These are phyloP conservation scores for Sisymbrium altissimum DNA, from an alignment of 345 rosid species.

Conservation along the genomic window DNA sequence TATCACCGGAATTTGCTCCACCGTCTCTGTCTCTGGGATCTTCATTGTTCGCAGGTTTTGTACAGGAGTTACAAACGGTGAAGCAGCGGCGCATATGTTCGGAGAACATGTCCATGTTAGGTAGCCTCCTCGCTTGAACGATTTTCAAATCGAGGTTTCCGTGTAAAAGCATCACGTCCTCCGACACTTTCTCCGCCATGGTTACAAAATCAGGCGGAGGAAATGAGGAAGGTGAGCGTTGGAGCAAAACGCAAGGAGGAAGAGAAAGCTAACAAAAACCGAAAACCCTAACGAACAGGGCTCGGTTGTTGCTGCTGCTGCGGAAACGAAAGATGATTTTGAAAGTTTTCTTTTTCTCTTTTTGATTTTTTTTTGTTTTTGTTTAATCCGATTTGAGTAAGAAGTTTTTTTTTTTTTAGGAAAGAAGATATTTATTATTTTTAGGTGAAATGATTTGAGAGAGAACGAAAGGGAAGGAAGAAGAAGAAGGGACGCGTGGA, in stretches of 20 bases:
- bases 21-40: constrained; percentile 8
- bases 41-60: neutral
- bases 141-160: constrained; percentile 79
- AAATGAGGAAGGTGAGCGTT: neutral
- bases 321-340: constrained; percentile 8
- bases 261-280: constrained; percentile 30
- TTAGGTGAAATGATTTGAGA: constrained; percentile 30
- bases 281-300: constrained; percentile 32
- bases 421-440: neutral
- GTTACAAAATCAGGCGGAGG: neutral
- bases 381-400: neutral
- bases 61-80: constrained; percentile 39
- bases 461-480: constrained; percentile 14
- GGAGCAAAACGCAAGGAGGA: neutral
- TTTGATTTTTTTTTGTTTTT: neutral
- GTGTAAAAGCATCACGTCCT: constrained; percentile 44
- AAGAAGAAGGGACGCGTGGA: constrained; percentile 31
- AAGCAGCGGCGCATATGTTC: constrained; percentile 46
- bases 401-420: neutral
- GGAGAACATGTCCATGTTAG: constrained; percentile 68
- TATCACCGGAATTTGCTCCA: neutral
- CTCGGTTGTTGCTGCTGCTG: constrained; percentile 30
- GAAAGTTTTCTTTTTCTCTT: neutral
- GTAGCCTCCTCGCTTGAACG: constrained; percentile 53
- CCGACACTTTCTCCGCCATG: constrained; percentile 37